Evolutionary conservation across 2,329 filamentous ascomycete species (phyloP), one percentile per base, ranked within the genome.

Genomic region (Polytolypa hystricis): DNA sequence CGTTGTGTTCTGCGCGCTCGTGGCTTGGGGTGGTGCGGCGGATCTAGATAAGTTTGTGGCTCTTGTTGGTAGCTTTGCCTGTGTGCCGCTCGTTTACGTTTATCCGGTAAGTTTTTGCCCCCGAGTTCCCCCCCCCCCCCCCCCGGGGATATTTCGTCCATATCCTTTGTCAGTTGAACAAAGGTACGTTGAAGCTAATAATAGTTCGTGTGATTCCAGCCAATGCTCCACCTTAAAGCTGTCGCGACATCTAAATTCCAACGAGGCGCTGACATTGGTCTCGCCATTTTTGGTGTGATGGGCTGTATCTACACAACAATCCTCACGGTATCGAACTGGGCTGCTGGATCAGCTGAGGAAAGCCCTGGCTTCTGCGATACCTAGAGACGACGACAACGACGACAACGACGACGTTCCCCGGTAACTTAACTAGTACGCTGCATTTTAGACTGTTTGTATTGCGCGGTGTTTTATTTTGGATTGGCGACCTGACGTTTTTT

Each of bases 1-100:
- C 44, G 91, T 96, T 34, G 74, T 84, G 52, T 61, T 91, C 16
- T 96, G 91, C 53, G 83, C 87, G 1, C 62, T 78, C 40, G 81
- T 98, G 46, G 89, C 89, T 2, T 98, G 86, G 85, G 78, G 80
- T 30, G 91, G 91, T 43, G 89, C 91, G 3, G 83, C 85, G 47
- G 81, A 96, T 61, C 66, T 98, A 37, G 91, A 98, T 66, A 96
- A 96, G 62, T 98, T 98, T 58, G 93, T 98, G 20, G 82, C 86
- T 15, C 71, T 98, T 26, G 87, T 98, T 14, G 91, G 91, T 46
- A 94, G 87, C 61, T 98, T 98, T 67, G 91, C 91, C 42, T 98
- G 91, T 57, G 91, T 98, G 49, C 91, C 91, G 30, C 67, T 98
- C 40, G 91, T 96, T 43, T 96, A 93, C 54, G 93, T 98, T 37